phyloP scores from a whole-genome alignment of 352 stramenopile genomes.

The Thalassiosira hispida region DNA sequence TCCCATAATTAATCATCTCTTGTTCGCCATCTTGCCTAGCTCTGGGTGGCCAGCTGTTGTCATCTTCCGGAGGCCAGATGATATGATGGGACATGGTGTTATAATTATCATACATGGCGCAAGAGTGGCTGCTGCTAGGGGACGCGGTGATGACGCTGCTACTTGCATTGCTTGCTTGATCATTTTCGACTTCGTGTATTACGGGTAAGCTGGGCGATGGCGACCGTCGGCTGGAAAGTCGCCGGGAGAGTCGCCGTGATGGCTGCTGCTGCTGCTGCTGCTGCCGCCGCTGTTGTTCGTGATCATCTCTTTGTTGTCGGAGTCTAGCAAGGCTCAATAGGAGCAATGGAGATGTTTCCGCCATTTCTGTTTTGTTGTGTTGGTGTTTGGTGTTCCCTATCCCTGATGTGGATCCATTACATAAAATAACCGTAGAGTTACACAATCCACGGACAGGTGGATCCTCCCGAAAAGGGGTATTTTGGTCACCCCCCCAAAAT shows the following conservation, averaged over 20 bases:
- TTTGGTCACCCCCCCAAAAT: too few relatives aligned
- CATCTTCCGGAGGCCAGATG: constrained; percentile 15
- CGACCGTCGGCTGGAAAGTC: neutral
- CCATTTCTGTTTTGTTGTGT: neutral
- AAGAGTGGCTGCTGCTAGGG: neutral
- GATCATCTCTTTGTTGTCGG: neutral
- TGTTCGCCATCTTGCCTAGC: neutral
- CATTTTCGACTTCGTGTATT: constrained; percentile 20
- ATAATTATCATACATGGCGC: constrained; percentile 16
- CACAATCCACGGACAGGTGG: too few relatives aligned
- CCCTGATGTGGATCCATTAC: too few relatives aligned
- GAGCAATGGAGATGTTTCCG: neutral
- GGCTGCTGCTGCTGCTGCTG: neutral
- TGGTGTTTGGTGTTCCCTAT: too few relatives aligned
- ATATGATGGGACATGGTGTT: constrained; percentile 6
- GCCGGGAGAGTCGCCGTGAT: neutral
- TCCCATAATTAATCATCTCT: constrained; percentile 10
- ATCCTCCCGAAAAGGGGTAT: too few relatives aligned
- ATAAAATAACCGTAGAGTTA: too few relatives aligned
- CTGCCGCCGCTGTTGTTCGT: neutral
- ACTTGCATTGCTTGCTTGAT: neutral
- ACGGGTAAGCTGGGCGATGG: constrained; percentile 14
- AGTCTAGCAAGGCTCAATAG: neutral
- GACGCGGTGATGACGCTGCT: neutral
- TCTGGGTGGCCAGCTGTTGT: neutral